These are phyloP conservation scores for Saxispiralis lemnorum DNA, from an alignment of 495 filamentous ascomycete genomes.

Conservation along the genomic window DNA sequence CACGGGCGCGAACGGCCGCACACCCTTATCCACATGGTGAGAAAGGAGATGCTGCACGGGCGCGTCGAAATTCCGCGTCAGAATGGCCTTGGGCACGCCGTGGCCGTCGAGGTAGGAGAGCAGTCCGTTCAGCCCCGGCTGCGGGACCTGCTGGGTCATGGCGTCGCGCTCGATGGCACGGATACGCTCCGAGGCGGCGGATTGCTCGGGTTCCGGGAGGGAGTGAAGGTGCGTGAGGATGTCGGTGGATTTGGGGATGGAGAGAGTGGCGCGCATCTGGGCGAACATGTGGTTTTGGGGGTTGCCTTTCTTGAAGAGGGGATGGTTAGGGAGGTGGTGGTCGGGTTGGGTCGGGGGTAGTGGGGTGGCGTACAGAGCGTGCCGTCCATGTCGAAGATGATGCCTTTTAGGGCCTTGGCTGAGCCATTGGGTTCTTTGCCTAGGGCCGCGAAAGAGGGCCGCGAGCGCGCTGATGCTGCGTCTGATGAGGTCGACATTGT, in stretches of 20 bases:
- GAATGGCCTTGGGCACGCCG: slow-evolving; percentile 58
- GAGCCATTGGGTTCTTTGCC: slow-evolving; percentile 20
- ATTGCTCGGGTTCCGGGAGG: slow-evolving; percentile 44
- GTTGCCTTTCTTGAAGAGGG: slow-evolving; percentile 30
- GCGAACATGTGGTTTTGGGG: slow-evolving; percentile 77
- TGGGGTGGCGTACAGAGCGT: slow-evolving; percentile 43
- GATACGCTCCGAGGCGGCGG: slow-evolving; percentile 51
- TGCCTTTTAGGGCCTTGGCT: slow-evolving; percentile 49
- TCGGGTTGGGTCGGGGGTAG: neutral
- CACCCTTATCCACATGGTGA: slow-evolving; percentile 48
- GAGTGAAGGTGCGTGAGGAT: slow-evolving; percentile 75
- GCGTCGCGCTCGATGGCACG: slow-evolving; percentile 60
- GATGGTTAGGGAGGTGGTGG: neutral
- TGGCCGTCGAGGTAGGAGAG: slow-evolving; percentile 63
- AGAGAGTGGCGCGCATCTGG: slow-evolving; percentile 33
- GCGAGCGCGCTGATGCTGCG: neutral
- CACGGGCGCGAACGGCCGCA: slow-evolving; percentile 50
- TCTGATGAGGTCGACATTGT: too few species aligned
- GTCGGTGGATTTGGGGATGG: slow-evolving; percentile 51
- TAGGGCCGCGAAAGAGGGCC: slow-evolving; percentile 32
- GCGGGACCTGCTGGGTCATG: slow-evolving; percentile 61
- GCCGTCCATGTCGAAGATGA: slow-evolving; percentile 91
- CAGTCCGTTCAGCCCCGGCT: slow-evolving; percentile 53
- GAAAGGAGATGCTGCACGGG: slow-evolving; percentile 53
- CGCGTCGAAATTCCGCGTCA: slow-evolving; percentile 82